Evolutionary conservation across 495 filamentous ascomycete species (phyloP).

Genomic region (Lentithecium fluviatile): DNA sequence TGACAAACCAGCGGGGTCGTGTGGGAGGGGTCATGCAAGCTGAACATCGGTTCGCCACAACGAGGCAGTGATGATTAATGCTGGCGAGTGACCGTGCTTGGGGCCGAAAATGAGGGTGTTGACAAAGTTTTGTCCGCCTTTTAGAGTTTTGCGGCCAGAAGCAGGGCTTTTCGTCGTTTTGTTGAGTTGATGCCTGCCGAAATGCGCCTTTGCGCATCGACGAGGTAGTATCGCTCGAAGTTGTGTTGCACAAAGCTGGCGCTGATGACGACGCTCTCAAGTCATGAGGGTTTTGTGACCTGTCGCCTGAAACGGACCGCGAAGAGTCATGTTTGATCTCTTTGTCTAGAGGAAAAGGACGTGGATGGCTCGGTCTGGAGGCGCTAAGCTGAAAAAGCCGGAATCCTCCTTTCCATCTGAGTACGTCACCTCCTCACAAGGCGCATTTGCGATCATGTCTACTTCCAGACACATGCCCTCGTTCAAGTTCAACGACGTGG

Average conservation of each 20-base stretch:
- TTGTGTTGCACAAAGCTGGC: neutral
- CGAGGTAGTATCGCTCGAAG: neutral
- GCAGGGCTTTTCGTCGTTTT: neutral
- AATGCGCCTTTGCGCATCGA: neutral
- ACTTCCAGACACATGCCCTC: too few relatives aligned
- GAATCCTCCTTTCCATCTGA: too few relatives aligned
- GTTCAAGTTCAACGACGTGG: too few relatives aligned
- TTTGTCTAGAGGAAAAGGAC: neutral
- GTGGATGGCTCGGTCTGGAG: neutral
- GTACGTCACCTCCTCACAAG: too few relatives aligned
- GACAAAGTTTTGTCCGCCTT: neutral
- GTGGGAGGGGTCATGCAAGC: conserved; percentile 21
- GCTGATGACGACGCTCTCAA: neutral
- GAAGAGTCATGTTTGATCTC: neutral
- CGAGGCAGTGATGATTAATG: conserved; percentile 14
- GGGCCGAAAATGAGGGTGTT: conserved; percentile 8
- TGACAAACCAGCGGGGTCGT: conserved; percentile 9
- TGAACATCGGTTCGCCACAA: conserved; percentile 14
- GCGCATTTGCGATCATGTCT: too few relatives aligned
- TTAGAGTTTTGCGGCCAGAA: neutral
- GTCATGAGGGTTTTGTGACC: neutral
- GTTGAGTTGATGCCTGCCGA: neutral
- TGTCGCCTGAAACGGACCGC: neutral
- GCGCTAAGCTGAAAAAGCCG: too few relatives aligned
- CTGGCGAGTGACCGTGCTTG: neutral